These are phyloP conservation scores for Leccinum uliginosum DNA, from an alignment of 768 basidiomycete genomes.

Conservation along the genomic window DNA sequence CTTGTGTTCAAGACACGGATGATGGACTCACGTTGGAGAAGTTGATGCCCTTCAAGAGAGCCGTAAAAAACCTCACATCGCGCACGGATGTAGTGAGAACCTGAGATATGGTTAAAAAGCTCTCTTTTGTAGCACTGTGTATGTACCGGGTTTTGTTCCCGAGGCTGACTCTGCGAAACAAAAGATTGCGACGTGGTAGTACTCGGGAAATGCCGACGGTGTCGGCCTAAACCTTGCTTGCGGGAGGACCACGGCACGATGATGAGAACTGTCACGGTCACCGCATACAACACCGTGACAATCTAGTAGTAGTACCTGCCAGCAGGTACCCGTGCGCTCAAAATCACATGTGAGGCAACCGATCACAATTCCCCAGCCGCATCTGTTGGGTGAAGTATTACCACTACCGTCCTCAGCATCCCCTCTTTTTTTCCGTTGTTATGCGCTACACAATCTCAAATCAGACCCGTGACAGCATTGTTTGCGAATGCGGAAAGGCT, in stretches of 20 bases:
- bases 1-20: not conserved
- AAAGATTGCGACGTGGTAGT: constrained; percentile 16
- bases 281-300: too few relatives aligned
- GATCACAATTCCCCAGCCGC: too few relatives aligned
- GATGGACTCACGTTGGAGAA: constrained; percentile 63
- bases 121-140: not conserved
- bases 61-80: constrained; percentile 78
- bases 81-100: constrained; percentile 70
- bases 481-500: constrained; percentile 13
- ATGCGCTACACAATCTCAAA: constrained; percentile 35
- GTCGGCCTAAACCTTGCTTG: too few relatives aligned
- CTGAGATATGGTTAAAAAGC: constrained; percentile 22
- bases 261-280: too few relatives aligned
- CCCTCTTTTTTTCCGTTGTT: not conserved
- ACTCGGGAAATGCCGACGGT: too few relatives aligned
- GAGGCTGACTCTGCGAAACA: constrained; percentile 17
- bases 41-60: constrained; percentile 76
- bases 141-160: constrained; percentile 24
- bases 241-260: too few relatives aligned
- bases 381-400: not conserved
- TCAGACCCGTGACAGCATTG: constrained; percentile 30
- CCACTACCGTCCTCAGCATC: too few relatives aligned
- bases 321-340: too few relatives aligned
- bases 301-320: too few relatives aligned
- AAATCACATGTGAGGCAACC: too few relatives aligned